These are phyloP conservation scores for Chaetothyriales sp. DNA, from an alignment of 2,329 filamentous ascomycete genomes.

Conservation along the genomic window DNA sequence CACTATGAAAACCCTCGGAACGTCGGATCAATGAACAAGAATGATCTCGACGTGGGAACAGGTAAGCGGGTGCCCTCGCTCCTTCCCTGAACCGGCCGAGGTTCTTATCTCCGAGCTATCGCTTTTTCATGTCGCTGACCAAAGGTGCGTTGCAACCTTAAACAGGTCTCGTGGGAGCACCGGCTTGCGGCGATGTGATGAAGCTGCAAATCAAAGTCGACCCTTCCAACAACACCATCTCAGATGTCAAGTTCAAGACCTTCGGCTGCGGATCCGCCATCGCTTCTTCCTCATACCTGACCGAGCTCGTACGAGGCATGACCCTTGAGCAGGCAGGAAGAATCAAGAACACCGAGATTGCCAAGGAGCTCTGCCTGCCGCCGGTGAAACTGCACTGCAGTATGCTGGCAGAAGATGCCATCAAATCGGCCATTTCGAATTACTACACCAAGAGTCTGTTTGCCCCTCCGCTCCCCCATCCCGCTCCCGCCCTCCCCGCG, in stretches of 20 bases:
- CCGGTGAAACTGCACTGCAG: constrained; percentile 86
- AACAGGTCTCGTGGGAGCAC: constrained; percentile 71
- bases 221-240: constrained; percentile 71
- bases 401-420: constrained; percentile 82
- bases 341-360: constrained; percentile 95
- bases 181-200: constrained; percentile 85
- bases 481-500: neutral
- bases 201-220: constrained; percentile 89
- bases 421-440: constrained; percentile 80
- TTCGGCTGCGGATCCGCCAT: constrained; percentile 93
- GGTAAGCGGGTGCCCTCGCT: constrained; percentile 7
- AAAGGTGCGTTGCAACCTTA: neutral
- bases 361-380: constrained; percentile 81
- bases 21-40: constrained; percentile 65
- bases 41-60: constrained; percentile 69
- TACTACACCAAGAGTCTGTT: constrained; percentile 58
- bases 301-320: constrained; percentile 90
- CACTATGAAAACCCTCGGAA: constrained; percentile 70
- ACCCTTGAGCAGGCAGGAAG: constrained; percentile 81
- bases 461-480: neutral
- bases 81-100: constrained; percentile 3
- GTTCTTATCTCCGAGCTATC: constrained; percentile 4
- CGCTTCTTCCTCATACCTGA: constrained; percentile 85
- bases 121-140: constrained; percentile 5
- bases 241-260: constrained; percentile 95